Evolutionary conservation across 2,329 filamentous ascomycete genomes (phyloP).

Genomic region (Furcasterigmium sp.): DNA sequence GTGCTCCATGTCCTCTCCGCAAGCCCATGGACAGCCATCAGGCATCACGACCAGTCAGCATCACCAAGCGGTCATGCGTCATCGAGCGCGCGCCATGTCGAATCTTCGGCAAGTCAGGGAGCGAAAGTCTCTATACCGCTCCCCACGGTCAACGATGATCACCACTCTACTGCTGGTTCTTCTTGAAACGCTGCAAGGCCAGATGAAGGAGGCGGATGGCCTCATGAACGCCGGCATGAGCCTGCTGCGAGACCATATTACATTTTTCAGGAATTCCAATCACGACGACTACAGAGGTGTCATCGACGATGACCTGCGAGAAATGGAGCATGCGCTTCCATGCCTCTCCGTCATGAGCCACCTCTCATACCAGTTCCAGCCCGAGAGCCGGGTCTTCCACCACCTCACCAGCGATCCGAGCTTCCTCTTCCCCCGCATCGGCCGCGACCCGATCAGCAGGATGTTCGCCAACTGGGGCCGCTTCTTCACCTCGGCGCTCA

Average conservation of each 20-base stretch:
- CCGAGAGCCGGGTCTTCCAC: slow-evolving; percentile 3
- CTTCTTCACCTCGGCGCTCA: slow-evolving; percentile 10
- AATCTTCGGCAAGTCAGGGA: slow-evolving; percentile 5
- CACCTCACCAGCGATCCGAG: slow-evolving; percentile 8
- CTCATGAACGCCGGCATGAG: slow-evolving; percentile 8
- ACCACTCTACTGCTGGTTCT: slow-evolving; percentile 10
- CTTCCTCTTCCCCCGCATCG: slow-evolving; percentile 2
- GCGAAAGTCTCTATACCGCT: not conserved
- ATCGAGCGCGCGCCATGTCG: slow-evolving; percentile 4
- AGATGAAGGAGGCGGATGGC: slow-evolving; percentile 5
- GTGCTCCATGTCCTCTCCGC: not conserved
- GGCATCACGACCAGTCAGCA: not conserved
- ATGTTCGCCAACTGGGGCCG: slow-evolving; percentile 9
- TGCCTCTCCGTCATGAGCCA: slow-evolving; percentile 12
- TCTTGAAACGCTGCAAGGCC: slow-evolving; percentile 11
- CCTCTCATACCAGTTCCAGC: slow-evolving; percentile 6
- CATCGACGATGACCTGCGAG: slow-evolving; percentile 6
- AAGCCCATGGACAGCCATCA: not conserved
- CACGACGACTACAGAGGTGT: not conserved
- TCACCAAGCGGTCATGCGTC: slow-evolving; percentile 5
- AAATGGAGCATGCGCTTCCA: slow-evolving; percentile 12
- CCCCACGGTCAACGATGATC: slow-evolving; percentile 6
- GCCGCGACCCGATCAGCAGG: slow-evolving; percentile 4
- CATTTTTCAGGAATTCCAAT: not conserved
- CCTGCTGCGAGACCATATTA: slow-evolving; percentile 6